A percentile compares a stretch with the other conserved stretches of the same genome.
phyloP scores from a whole-genome alignment of 768 basidiomycete species.

The Butyriboletus loyo region DNA sequence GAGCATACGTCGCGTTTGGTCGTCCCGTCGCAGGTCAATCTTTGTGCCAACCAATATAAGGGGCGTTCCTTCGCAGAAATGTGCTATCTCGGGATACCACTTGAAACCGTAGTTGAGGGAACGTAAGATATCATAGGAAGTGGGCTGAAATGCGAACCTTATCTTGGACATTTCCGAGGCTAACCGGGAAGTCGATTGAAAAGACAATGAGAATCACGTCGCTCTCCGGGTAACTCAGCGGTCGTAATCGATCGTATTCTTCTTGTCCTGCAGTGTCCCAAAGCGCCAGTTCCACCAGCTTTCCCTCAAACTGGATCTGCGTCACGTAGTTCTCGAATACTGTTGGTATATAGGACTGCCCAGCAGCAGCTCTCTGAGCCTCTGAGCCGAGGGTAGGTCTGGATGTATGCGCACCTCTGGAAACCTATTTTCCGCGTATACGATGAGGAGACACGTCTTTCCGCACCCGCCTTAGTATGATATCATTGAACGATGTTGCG shows the following conservation, averaged over 20 bases:
- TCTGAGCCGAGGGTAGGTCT: conserved; percentile 3
- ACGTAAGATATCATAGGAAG: neutral
- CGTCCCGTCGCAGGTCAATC: conserved; percentile 84
- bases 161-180: conserved; percentile 86
- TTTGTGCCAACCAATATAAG: conserved; percentile 93
- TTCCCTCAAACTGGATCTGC: conserved; percentile 80
- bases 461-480: conserved; percentile 68
- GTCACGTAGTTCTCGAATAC: conserved; percentile 95
- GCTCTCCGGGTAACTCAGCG: conserved; percentile 84
- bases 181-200: conserved; percentile 89
- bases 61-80: conserved; percentile 88
- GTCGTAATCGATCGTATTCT: conserved; percentile 89
- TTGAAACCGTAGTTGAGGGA: conserved; percentile 31
- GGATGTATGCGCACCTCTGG: conserved; percentile 67
- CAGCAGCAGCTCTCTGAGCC: conserved; percentile 14
- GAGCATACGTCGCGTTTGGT: conserved; percentile 83
- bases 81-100: conserved; percentile 93
- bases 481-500: conserved; percentile 24
- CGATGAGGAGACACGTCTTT: conserved; percentile 94
- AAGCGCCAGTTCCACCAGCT: conserved; percentile 90
- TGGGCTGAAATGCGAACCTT: conserved; percentile 51
- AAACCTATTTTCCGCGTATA: conserved; percentile 94
- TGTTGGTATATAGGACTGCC: conserved; percentile 86
- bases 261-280: conserved; percentile 99
- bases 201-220: conserved; percentile 93